phyloP scores from a whole-genome alignment of 768 basidiomycete genomes.

The Leccinum broughii region DNA sequence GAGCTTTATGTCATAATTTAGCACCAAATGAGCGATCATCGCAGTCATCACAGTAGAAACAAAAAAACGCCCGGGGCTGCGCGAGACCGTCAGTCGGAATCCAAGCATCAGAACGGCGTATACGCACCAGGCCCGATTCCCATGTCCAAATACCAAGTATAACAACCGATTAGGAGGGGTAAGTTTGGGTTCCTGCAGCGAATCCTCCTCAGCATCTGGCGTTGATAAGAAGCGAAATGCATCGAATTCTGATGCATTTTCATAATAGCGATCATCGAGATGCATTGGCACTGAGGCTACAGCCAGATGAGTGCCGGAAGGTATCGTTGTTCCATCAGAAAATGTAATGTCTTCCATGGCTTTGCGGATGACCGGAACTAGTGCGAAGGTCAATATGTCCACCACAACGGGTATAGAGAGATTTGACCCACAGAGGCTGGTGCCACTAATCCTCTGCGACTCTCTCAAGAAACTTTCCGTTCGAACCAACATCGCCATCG shows the following conservation, averaged over 20 bases:
- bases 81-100: constrained; percentile 9
- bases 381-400: constrained; percentile 8
- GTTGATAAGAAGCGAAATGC: constrained; percentile 42
- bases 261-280: constrained; percentile 42
- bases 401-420: neutral
- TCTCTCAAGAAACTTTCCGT: constrained; percentile 48
- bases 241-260: constrained; percentile 42
- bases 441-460: constrained; percentile 37
- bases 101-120: neutral
- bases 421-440: constrained; percentile 32
- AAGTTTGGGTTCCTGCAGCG: constrained; percentile 29
- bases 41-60: constrained; percentile 41
- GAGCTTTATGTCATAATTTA: constrained; percentile 41
- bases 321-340: constrained; percentile 38
- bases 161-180: constrained; percentile 33
- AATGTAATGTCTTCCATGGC: constrained; percentile 35
- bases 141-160: constrained; percentile 38
- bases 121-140: constrained; percentile 37
- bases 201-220: constrained; percentile 24
- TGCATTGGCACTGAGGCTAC: constrained; percentile 37
- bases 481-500: constrained; percentile 36
- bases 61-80: constrained; percentile 46
- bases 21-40: constrained; percentile 41
- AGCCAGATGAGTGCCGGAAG: constrained; percentile 40
- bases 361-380: constrained; percentile 36